phyloP scores from a whole-genome alignment of 2,329 filamentous ascomycete species.

The Sordariomycetes sp. region DNA sequence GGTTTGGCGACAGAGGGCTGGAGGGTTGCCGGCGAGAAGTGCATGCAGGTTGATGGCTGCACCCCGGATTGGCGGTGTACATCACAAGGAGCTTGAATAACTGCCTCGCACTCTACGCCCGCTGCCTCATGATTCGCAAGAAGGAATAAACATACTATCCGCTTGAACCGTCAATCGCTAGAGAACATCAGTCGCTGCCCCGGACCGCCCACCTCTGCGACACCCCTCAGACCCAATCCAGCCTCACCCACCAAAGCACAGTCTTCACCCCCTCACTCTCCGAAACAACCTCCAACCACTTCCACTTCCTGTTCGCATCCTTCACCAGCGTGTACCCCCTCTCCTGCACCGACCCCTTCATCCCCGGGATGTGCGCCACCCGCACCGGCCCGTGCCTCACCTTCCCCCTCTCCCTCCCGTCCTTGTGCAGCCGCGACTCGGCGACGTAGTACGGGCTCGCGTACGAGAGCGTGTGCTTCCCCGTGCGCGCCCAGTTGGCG shows the following conservation, averaged over 20 bases:
- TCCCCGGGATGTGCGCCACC: background rate
- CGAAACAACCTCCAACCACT: background rate
- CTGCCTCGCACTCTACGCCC: no score
- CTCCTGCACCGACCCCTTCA: background rate
- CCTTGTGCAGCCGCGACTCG: constrained; percentile 7
- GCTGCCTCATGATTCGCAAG: no score
- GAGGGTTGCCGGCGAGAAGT: no score
- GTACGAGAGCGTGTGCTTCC: constrained; percentile 15
- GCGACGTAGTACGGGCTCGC: constrained; percentile 13
- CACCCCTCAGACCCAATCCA: background rate
- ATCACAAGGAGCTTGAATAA: no score
- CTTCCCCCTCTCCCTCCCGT: constrained; percentile 8
- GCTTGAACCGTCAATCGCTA: no score
- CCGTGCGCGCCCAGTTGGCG: constrained; percentile 15
- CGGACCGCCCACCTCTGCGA: no score
- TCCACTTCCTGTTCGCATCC: background rate
- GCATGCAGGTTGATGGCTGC: no score
- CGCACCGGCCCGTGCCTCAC: constrained; percentile 16
- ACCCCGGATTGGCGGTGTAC: no score
- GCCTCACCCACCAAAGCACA: background rate
- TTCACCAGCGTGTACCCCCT: background rate
- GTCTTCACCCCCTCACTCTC: background rate
- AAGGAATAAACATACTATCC: no score
- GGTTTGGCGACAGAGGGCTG: no score
- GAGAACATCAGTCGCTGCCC: no score